A percentile compares a stretch with the other conserved stretches of the same genome.
phyloP scores from a whole-genome alignment of 78 protist genomes.

The Pigoraptor vietnamica region DNA sequence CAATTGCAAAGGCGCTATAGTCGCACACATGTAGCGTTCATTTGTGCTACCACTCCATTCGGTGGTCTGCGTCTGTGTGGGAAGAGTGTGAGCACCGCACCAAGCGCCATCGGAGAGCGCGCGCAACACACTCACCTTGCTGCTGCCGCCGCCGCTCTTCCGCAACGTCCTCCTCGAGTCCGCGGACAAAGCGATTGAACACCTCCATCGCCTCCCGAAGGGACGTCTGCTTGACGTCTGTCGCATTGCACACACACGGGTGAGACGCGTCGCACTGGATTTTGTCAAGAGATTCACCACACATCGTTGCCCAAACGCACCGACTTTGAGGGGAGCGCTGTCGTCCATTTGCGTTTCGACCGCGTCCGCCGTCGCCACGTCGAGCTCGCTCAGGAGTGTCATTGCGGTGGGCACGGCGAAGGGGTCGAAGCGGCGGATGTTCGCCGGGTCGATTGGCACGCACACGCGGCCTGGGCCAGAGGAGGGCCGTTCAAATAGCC shows the following conservation, averaged over 20 bases:
- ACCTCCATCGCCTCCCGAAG: neutral
- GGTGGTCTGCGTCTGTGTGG: too few relatives aligned
- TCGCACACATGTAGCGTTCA: too few relatives aligned
- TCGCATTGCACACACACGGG: neutral
- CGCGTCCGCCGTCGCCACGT: neutral
- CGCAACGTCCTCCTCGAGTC: neutral
- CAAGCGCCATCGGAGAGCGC: too few relatives aligned
- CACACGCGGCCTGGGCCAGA: constrained; percentile 34
- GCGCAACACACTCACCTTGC: too few relatives aligned
- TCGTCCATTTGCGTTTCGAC: neutral
- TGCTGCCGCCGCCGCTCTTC: neutral
- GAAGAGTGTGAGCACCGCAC: too few relatives aligned
- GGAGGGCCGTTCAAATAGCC: neutral
- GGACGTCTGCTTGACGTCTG: neutral
- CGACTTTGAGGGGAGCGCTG: neutral
- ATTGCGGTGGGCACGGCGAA: constrained; percentile 28
- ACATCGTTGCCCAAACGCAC: too few relatives aligned
- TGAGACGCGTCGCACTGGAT: too few relatives aligned
- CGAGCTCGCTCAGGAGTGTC: neutral
- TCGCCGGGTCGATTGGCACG: constrained; percentile 39
- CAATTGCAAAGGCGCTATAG: too few relatives aligned
- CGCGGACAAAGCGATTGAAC: neutral
- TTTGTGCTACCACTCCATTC: too few relatives aligned
- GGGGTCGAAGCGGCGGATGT: constrained; percentile 16
- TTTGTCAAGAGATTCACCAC: too few relatives aligned